Percentiles rank a stretch among this genome's conserved stretches.
These are phyloP conservation scores for Fraxinus baroniana DNA, from an alignment of 305 asterid genomes.

Conservation along the genomic window DNA sequence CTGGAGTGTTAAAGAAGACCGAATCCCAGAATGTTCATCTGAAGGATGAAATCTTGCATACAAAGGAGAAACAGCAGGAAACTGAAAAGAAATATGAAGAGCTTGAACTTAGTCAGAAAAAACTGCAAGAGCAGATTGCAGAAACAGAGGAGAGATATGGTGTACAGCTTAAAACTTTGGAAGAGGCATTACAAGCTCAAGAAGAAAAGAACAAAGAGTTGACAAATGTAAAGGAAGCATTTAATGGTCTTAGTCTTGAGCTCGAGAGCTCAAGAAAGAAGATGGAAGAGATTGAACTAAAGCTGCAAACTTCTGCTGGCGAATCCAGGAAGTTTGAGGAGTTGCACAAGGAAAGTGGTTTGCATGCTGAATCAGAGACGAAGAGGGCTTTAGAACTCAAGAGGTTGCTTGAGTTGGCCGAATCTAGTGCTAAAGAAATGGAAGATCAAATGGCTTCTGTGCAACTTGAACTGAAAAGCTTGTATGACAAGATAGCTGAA, in stretches of 20 bases:
- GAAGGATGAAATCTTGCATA: slow-evolving; percentile 53
- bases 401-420: slow-evolving; percentile 61
- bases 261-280: slow-evolving; percentile 62
- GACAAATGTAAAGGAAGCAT: slow-evolving; percentile 50
- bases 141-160: slow-evolving; percentile 52
- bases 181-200: slow-evolving; percentile 55
- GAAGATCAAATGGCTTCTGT: slow-evolving; percentile 62
- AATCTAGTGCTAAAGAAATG: slow-evolving; percentile 51
- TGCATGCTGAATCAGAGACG: slow-evolving; percentile 66
- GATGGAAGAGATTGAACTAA: slow-evolving; percentile 57
- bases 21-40: slow-evolving; percentile 59
- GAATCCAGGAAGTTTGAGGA: slow-evolving; percentile 72
- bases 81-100: slow-evolving; percentile 42
- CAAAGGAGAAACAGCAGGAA: slow-evolving; percentile 50
- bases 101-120: slow-evolving; percentile 50
- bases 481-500: slow-evolving; percentile 54
- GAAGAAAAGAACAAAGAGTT: slow-evolving; percentile 58
- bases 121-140: slow-evolving; percentile 47
- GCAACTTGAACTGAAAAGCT: slow-evolving; percentile 53
- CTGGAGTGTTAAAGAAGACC: slow-evolving; percentile 48
- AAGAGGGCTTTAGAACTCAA: slow-evolving; percentile 62
- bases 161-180: slow-evolving; percentile 49
- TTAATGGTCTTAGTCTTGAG: slow-evolving; percentile 57
- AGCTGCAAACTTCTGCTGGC: slow-evolving; percentile 44
- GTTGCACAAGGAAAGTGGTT: slow-evolving; percentile 66